phyloP scores from a whole-genome alignment of 2,329 filamentous ascomycete genomes.

The Thielaviopsis euricoi region DNA sequence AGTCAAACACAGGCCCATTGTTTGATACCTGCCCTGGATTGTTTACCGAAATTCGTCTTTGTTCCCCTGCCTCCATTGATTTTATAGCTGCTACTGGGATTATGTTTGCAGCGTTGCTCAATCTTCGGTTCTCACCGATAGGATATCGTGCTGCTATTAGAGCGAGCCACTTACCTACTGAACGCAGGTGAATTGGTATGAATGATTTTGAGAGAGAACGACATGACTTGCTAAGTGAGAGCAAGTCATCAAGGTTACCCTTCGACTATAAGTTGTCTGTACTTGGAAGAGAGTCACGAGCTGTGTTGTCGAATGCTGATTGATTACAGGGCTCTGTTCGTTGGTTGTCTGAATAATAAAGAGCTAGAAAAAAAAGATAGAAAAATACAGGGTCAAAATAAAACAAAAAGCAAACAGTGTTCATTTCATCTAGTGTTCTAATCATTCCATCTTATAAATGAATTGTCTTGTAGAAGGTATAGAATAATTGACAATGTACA shows the following conservation, averaged over 20 bases:
- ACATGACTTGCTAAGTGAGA: background rate
- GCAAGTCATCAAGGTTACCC: background rate
- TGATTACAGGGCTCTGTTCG: background rate
- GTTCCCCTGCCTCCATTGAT: background rate
- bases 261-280: background rate
- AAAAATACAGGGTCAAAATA: no score
- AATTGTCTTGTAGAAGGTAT: no score
- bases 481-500: no score
- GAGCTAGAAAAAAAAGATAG: no score
- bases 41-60: background rate
- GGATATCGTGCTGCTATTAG: background rate
- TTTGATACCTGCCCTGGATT: background rate
- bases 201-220: background rate
- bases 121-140: background rate
- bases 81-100: background rate
- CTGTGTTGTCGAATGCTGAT: background rate
- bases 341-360: background rate
- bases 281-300: background rate
- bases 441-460: no score
- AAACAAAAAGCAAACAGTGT: no score
- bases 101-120: background rate
- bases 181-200: background rate
- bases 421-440: no score
- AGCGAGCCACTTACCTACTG: background rate
- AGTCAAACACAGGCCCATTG: background rate